Conservation (phyloP, 768 basidiomycete genomes). For the Amanita subjunquillea region DNA sequence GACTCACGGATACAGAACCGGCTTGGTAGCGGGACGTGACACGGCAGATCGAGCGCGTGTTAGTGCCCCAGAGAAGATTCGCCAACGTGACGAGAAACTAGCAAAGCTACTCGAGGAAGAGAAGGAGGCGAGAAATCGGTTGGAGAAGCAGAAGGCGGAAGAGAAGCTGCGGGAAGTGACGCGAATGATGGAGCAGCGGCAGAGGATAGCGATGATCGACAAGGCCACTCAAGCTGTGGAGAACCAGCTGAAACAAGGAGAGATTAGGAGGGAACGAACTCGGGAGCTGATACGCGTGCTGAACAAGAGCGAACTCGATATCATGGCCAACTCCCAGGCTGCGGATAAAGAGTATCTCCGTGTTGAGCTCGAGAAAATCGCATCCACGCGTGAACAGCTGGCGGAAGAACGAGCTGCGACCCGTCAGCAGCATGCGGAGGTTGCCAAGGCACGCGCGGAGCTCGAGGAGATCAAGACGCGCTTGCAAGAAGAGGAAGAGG, state of each 20-base stretch:
- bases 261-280: slow-evolving; percentile 4
- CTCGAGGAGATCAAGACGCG: neutral
- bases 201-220: neutral
- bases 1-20: neutral
- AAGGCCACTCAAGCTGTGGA: neutral
- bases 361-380: slow-evolving; percentile 2
- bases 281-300: slow-evolving; percentile 1
- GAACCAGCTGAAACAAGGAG: neutral
- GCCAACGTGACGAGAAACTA: neutral
- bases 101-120: neutral
- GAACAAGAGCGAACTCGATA: slow-evolving; percentile 5
- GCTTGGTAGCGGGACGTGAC: neutral
- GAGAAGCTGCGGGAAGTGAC: neutral
- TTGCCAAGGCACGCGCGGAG: neutral
- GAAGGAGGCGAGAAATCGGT: neutral
- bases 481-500: neutral
- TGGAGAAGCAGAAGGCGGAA: slow-evolving; percentile 1
- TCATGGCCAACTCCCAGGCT: neutral
- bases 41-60: neutral
- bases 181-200: neutral
- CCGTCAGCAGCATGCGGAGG: neutral
- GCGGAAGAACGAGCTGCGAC: neutral
- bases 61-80: neutral
- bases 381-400: neutral
- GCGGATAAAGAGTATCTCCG: neutral